Percentiles rank a stretch among this genome's conserved stretches.
Evolutionary conservation across 2,329 filamentous ascomycete species (phyloP).

Genomic region (Cytospora schulzeri): DNA sequence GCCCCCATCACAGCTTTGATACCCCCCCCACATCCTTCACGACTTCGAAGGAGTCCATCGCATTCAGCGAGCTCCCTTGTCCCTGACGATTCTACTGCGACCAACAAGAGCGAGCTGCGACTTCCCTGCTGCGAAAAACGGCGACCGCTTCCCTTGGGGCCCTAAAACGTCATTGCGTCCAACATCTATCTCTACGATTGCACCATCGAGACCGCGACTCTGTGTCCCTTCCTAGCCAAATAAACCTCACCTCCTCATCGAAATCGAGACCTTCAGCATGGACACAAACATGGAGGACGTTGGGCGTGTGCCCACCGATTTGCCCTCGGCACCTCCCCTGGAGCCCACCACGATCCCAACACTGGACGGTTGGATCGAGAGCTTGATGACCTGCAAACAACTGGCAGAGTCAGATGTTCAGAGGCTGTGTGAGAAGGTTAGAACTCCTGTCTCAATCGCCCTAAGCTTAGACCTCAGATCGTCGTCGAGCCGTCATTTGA

Average conservation of each 20-base stretch:
- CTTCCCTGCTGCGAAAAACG: constrained; percentile 21
- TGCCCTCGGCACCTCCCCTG: constrained; percentile 66
- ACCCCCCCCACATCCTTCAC: constrained; percentile 23
- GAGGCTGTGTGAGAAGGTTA: constrained; percentile 95
- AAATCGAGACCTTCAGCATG: constrained; percentile 54
- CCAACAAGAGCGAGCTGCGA: constrained; percentile 16
- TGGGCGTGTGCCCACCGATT: constrained; percentile 77
- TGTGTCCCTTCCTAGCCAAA: constrained; percentile 8
- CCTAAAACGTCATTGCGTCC: constrained; percentile 27
- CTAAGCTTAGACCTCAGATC: background rate
- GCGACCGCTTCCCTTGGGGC: constrained; percentile 16
- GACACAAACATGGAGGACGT: constrained; percentile 99
- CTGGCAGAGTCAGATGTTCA: constrained; percentile 92
- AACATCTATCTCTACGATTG: constrained; percentile 16
- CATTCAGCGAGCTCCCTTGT: constrained; percentile 10
- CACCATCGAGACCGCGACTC: constrained; percentile 26
- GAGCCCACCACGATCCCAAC: constrained; percentile 91
- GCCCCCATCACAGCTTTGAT: constrained; percentile 26
- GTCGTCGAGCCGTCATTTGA: background rate
- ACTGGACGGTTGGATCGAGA: constrained; percentile 98
- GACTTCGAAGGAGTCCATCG: constrained; percentile 14
- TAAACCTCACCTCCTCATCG: constrained; percentile 11
- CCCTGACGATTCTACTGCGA: constrained; percentile 15
- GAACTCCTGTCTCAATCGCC: constrained; percentile 32
- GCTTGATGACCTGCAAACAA: constrained; percentile 98